Evolutionary conservation across 805 yeast species (phyloP).

Genomic region (Kodamaea jinghongensis): DNA sequence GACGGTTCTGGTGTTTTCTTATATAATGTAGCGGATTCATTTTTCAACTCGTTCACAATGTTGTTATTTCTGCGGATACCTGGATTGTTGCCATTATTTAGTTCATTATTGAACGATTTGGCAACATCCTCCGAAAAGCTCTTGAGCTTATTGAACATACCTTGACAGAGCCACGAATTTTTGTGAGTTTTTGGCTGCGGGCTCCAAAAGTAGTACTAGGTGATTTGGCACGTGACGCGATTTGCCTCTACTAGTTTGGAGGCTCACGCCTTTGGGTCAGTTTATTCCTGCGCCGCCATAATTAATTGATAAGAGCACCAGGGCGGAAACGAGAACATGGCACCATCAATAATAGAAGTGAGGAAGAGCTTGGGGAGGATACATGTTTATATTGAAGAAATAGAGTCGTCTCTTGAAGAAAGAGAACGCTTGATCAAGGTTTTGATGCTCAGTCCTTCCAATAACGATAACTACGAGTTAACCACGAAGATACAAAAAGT

Average conservation of each 20-base stretch:
- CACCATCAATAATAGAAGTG: slow-evolving; percentile 18
- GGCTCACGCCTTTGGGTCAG: slow-evolving; percentile 1
- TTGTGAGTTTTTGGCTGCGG: slow-evolving; percentile 1
- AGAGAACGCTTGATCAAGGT: slow-evolving; percentile 26
- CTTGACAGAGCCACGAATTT: neutral
- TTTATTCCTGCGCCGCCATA: slow-evolving; percentile 3
- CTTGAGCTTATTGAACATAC: slow-evolving; percentile 42
- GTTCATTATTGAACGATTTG: slow-evolving; percentile 36
- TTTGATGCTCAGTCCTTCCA: slow-evolving; percentile 36
- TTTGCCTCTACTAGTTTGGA: neutral
- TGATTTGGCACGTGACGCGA: neutral
- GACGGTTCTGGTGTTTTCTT: slow-evolving; percentile 48
- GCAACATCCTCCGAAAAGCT: slow-evolving; percentile 46
- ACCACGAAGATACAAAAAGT: slow-evolving; percentile 27
- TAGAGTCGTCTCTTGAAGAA: slow-evolving; percentile 32
- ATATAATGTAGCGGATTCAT: slow-evolving; percentile 31
- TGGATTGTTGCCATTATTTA: slow-evolving; percentile 14
- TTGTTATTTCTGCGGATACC: slow-evolving; percentile 17
- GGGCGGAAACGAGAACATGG: neutral
- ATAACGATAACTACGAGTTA: slow-evolving; percentile 38
- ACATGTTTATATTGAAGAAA: slow-evolving; percentile 22
- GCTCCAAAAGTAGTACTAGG: neutral
- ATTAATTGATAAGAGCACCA: neutral
- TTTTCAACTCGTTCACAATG: slow-evolving; percentile 30
- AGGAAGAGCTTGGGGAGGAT: slow-evolving; percentile 19